Evolutionary conservation across 805 yeast species (phyloP).

Genomic region (Candida mattraensis): DNA sequence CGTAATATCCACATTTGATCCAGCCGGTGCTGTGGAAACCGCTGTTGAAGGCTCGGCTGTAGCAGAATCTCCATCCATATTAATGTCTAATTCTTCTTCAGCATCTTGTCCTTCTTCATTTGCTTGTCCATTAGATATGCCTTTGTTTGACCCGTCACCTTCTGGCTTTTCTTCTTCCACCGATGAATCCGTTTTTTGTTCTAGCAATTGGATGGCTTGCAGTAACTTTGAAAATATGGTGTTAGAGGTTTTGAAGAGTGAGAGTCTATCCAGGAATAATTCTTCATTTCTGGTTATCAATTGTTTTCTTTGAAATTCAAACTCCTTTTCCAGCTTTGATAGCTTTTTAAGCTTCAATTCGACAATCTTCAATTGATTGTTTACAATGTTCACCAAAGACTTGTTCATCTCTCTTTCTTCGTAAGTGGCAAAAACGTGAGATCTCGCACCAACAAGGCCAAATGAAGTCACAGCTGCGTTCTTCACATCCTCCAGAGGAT

Average conservation of each 20-base stretch:
- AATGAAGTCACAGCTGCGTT: slow-evolving; percentile 71
- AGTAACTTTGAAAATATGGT: slow-evolving; percentile 48
- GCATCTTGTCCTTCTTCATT: slow-evolving; percentile 1
- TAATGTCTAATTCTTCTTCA: not conserved
- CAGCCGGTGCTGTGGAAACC: slow-evolving; percentile 2
- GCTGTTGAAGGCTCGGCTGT: slow-evolving; percentile 11
- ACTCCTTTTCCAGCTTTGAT: slow-evolving; percentile 59
- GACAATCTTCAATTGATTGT: slow-evolving; percentile 61
- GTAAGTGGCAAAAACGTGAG: slow-evolving; percentile 74
- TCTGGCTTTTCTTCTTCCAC: not conserved
- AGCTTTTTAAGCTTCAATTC: slow-evolving; percentile 63
- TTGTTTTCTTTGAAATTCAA: slow-evolving; percentile 62
- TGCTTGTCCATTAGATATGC: too few species aligned
- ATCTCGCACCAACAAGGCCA: slow-evolving; percentile 74
- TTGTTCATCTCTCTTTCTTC: slow-evolving; percentile 78
- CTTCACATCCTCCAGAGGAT: slow-evolving; percentile 37
- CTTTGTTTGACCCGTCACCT: too few species aligned
- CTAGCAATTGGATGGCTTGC: slow-evolving; percentile 34
- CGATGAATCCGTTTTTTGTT: slow-evolving; percentile 8
- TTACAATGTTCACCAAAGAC: slow-evolving; percentile 54
- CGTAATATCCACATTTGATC: slow-evolving; percentile 7
- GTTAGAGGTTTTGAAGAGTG: slow-evolving; percentile 61
- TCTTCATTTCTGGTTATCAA: slow-evolving; percentile 66
- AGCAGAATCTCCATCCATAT: slow-evolving; percentile 1
- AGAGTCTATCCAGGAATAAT: slow-evolving; percentile 60